Conservation (phyloP, 2,329 filamentous ascomycete genomes). For the Rhinocladiella mackenziei region DNA sequence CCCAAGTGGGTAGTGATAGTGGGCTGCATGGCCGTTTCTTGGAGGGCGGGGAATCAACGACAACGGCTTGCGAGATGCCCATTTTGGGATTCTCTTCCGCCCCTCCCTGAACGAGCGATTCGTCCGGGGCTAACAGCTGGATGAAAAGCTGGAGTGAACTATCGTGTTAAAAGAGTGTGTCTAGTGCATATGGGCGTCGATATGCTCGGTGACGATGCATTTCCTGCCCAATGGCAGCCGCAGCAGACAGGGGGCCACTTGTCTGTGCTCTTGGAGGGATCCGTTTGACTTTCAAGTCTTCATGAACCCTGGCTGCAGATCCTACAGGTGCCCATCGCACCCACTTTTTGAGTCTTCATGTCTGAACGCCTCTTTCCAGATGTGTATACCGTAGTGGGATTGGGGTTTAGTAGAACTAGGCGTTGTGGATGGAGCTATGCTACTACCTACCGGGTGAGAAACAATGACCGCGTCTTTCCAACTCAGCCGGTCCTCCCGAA, state of each 20-base stretch:
- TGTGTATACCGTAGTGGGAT: too few relatives aligned
- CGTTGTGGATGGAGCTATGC: background rate
- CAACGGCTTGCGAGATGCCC: too few relatives aligned
- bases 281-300: background rate
- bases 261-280: background rate
- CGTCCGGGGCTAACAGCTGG: too few relatives aligned
- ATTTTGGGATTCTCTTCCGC: conserved; percentile 1
- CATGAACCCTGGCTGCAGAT: conserved; percentile 14
- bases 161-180: background rate
- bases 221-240: conserved; percentile 8
- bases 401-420: background rate
- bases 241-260: conserved; percentile 1
- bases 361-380: too few relatives aligned
- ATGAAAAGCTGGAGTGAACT: too few relatives aligned
- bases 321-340: conserved; percentile 1
- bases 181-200: conserved; percentile 14
- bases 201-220: conserved; percentile 6
- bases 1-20: too few relatives aligned
- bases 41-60: conserved; percentile 11
- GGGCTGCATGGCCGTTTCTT: conserved; percentile 9
- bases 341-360: background rate
- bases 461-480: conserved; percentile 3
- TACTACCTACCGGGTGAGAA: background rate
- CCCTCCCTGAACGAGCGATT: too few relatives aligned
- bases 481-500: conserved; percentile 14